Conservation (phyloP, 2,329 filamentous ascomycete species). For the Akanthomyces dipterigenus region DNA sequence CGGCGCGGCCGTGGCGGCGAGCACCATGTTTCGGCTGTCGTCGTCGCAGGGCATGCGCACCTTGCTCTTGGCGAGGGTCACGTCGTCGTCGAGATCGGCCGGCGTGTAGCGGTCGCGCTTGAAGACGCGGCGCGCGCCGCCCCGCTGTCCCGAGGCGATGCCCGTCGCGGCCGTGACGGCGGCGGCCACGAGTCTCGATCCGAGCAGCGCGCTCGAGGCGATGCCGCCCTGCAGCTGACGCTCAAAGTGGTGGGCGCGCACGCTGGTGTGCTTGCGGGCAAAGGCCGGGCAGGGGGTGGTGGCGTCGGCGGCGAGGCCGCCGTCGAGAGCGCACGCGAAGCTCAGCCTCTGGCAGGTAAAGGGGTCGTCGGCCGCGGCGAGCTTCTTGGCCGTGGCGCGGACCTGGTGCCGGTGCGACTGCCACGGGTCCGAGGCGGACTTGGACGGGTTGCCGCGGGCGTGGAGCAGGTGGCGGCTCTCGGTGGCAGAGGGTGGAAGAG, state of each 20-base stretch:
- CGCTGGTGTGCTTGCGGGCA: background rate
- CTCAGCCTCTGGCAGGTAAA: background rate
- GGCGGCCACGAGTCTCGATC: background rate
- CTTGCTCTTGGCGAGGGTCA: slow-evolving; percentile 1
- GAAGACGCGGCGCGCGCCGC: background rate
- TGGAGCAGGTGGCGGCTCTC: background rate
- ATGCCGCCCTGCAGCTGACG: background rate
- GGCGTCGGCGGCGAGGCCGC: background rate
- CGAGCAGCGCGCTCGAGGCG: background rate
- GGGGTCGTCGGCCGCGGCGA: slow-evolving; percentile 1
- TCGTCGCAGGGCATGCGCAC: slow-evolving; percentile 2
- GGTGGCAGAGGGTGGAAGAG: background rate
- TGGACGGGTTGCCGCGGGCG: background rate
- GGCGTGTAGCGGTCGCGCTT: slow-evolving; percentile 5
- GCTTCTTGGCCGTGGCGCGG: slow-evolving; percentile 7
- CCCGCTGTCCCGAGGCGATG: background rate
- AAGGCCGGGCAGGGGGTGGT: background rate
- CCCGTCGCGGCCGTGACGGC: background rate
- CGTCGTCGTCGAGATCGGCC: background rate
- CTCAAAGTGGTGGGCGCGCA: slow-evolving; percentile 1
- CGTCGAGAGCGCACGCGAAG: slow-evolving; percentile 2
- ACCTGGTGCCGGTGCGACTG: background rate
- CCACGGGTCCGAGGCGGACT: background rate
- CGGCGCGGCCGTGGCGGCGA: background rate
- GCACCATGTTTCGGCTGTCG: background rate